Evolutionary conservation across 140 eudicot species (phyloP).

Genomic region (Erigeron philadelphicus): DNA sequence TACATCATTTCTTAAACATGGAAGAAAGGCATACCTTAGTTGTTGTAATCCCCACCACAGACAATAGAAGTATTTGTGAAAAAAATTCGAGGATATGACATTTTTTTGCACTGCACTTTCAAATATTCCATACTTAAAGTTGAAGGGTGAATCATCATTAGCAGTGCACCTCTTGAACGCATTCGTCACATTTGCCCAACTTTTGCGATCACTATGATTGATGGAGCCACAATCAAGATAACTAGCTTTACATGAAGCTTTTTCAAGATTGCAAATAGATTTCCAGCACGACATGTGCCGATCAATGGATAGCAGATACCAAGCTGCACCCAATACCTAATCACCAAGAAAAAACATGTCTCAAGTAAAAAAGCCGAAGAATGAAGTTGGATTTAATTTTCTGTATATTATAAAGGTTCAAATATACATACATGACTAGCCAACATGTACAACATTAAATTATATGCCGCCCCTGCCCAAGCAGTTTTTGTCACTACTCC

Average conservation of each 20-base stretch:
- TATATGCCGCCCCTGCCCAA: constrained; percentile 99
- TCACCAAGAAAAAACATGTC: constrained; percentile 11
- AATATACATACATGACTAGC: constrained; percentile 89
- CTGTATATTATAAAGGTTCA: background rate
- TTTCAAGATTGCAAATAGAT: constrained; percentile 56
- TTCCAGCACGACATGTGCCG: constrained; percentile 93
- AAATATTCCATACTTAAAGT: constrained; percentile 76
- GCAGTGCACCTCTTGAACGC: constrained; percentile 69
- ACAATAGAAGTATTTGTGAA: constrained; percentile 78
- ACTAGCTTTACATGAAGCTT: constrained; percentile 44
- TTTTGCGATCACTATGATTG: constrained; percentile 30
- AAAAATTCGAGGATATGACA: constrained; percentile 64
- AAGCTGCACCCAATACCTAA: constrained; percentile 93
- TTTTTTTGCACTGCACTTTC: constrained; percentile 65
- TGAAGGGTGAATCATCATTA: constrained; percentile 31
- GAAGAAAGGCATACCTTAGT: constrained; percentile 49
- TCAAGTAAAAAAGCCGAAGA: background rate
- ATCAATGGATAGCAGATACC: constrained; percentile 92
- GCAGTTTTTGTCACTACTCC: constrained; percentile 98
- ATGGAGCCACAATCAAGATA: constrained; percentile 59
- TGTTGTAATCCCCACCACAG: constrained; percentile 98
- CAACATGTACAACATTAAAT: constrained; percentile 76
- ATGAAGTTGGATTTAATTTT: background rate
- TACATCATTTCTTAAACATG: background rate
- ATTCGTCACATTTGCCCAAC: constrained; percentile 59